phyloP scores from a whole-genome alignment of 2,329 filamentous ascomycete genomes.

The Aspergillus viridinutans region DNA sequence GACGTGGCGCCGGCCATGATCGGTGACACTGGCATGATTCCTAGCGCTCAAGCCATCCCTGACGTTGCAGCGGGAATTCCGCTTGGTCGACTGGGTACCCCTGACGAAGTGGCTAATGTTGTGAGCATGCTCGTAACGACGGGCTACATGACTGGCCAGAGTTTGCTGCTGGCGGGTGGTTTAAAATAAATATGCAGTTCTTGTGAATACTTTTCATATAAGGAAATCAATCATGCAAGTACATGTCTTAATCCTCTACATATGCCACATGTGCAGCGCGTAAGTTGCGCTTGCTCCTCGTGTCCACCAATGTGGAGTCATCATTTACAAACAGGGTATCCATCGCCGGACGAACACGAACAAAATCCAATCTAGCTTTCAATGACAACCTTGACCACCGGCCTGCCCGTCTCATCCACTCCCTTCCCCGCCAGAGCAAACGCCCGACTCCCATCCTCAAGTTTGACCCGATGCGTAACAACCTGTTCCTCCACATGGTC shows the following conservation, averaged over 20 bases:
- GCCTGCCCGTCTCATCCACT: constrained; percentile 48
- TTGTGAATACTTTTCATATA: background rate
- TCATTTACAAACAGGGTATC: background rate
- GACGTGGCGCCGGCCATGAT: constrained; percentile 68
- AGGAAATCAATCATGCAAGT: background rate
- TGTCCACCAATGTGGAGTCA: background rate
- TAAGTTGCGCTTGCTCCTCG: background rate
- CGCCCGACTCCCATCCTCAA: constrained; percentile 48
- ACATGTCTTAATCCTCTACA: background rate
- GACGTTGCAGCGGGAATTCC: constrained; percentile 59
- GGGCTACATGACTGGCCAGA: constrained; percentile 59
- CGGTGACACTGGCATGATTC: constrained; percentile 60
- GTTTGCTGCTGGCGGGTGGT: constrained; percentile 50
- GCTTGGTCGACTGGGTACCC: constrained; percentile 54
- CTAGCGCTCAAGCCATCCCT: constrained; percentile 53
- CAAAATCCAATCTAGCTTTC: constrained; percentile 21
- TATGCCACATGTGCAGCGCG: background rate
- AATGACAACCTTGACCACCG: constrained; percentile 53
- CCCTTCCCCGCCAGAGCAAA: constrained; percentile 50
- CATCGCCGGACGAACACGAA: background rate
- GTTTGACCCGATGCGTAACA: constrained; percentile 49
- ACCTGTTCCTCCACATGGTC: constrained; percentile 48
- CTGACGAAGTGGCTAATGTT: constrained; percentile 57
- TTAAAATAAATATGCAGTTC: constrained; percentile 39
- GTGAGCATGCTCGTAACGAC: constrained; percentile 59